phyloP scores from a whole-genome alignment of 495 filamentous ascomycete species.

The Schizothecium vesticola region DNA sequence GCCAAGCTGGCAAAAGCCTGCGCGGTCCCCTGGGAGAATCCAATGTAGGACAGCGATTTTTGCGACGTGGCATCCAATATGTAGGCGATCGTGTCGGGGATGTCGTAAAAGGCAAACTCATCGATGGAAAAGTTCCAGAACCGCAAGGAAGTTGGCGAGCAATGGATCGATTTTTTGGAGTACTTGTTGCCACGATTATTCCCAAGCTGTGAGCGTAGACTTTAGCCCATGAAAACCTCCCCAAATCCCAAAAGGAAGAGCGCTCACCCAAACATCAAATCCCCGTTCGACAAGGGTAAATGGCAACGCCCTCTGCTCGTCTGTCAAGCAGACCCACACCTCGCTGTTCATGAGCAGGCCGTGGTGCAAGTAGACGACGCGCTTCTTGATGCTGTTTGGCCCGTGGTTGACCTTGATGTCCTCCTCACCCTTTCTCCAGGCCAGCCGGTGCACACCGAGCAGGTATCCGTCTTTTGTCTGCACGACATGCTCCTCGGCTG shows the following conservation, averaged over 20 bases:
- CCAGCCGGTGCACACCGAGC: conserved; percentile 81
- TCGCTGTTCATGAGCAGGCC: conserved; percentile 98
- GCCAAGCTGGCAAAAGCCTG: conserved; percentile 95
- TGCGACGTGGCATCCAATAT: conserved; percentile 79
- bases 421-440: conserved; percentile 77
- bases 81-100: conserved; percentile 89
- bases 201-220: conserved; percentile 54
- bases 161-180: conserved; percentile 80
- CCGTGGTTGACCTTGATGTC: conserved; percentile 66
- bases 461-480: conserved; percentile 93
- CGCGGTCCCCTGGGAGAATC: conserved; percentile 94
- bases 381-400: conserved; percentile 64
- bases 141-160: conserved; percentile 62
- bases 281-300: conserved; percentile 87
- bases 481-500: conserved; percentile 91
- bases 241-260: not conserved
- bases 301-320: conserved; percentile 76
- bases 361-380: conserved; percentile 92
- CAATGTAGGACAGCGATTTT: conserved; percentile 87
- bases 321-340: conserved; percentile 92
- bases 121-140: conserved; percentile 99
- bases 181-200: conserved; percentile 99
- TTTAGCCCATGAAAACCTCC: not conserved
- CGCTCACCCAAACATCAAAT: conserved; percentile 89
- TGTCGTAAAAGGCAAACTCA: conserved; percentile 96